Evolutionary conservation across 352 stramenopile species (phyloP).

Genomic region (Globisporangium canariense): DNA sequence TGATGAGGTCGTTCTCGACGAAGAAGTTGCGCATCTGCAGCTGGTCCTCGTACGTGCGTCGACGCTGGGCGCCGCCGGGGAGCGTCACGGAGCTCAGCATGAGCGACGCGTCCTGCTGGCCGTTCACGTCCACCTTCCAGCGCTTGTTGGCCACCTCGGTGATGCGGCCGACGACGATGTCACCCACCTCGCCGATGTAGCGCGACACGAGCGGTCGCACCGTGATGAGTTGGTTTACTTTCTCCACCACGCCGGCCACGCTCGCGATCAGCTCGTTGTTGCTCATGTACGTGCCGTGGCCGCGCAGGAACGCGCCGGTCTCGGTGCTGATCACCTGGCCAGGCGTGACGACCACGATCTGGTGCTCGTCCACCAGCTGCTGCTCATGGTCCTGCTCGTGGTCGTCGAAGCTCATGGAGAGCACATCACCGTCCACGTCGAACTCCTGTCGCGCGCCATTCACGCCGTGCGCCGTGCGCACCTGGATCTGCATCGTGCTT

Average conservation of each 20-base stretch:
- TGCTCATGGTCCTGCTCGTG: not conserved
- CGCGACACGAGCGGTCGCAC: constrained; percentile 89
- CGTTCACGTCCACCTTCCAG: constrained; percentile 95
- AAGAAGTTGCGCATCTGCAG: constrained; percentile 96
- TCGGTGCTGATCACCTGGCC: constrained; percentile 77
- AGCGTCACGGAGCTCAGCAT: constrained; percentile 95
- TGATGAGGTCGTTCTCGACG: constrained; percentile 95
- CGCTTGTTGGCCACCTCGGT: constrained; percentile 91
- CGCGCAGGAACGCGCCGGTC: constrained; percentile 82
- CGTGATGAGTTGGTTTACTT: constrained; percentile 95
- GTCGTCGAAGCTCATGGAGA: constrained; percentile 8
- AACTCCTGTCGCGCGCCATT: not conserved
- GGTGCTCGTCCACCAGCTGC: constrained; percentile 30
- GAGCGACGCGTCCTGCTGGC: constrained; percentile 81
- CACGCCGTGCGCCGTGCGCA: constrained; percentile 4
- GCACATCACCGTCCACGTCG: constrained; percentile 15
- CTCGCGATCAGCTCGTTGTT: constrained; percentile 87
- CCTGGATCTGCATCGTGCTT: constrained; percentile 20
- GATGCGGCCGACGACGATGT: constrained; percentile 96
- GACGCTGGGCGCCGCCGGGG: constrained; percentile 92
- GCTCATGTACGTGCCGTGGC: constrained; percentile 95
- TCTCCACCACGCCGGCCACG: constrained; percentile 93
- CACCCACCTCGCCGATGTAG: constrained; percentile 95
- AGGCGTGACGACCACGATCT: constrained; percentile 69
- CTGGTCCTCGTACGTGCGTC: constrained; percentile 96